Conservation (phyloP, 2,329 filamentous ascomycete genomes). For the Teratosphaeria pseudoeucalypti region DNA sequence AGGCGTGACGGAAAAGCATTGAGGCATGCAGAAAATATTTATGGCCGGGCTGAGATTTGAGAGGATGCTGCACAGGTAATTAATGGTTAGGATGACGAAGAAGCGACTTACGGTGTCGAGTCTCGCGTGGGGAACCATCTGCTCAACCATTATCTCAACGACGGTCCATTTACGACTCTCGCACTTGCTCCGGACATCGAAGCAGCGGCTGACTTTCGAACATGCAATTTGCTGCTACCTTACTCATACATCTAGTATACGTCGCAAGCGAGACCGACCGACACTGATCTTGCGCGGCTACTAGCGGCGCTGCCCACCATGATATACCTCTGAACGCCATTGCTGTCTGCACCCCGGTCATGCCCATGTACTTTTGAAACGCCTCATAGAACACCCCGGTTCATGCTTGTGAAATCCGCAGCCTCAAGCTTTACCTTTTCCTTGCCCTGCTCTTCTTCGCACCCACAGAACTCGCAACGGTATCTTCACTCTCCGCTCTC, state of each 20-base stretch:
- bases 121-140: too few relatives aligned
- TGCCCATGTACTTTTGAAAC: not conserved
- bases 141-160: too few relatives aligned
- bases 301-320: not conserved
- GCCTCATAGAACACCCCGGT: not conserved
- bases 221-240: not conserved
- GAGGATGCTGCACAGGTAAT: too few relatives aligned
- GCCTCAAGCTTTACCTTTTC: slow-evolving; percentile 11
- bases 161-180: too few relatives aligned
- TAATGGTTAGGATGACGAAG: too few relatives aligned
- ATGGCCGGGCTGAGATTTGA: too few relatives aligned
- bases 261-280: not conserved
- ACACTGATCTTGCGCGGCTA: not conserved
- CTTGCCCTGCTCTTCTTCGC: slow-evolving; percentile 32
- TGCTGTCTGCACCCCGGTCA: not conserved
- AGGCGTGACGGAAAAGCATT: too few relatives aligned
- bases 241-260: not conserved
- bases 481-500: slow-evolving; percentile 78
- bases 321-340: not conserved
- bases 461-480: slow-evolving; percentile 50
- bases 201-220: not conserved
- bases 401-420: not conserved
- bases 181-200: not conserved
- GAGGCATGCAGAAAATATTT: too few relatives aligned
- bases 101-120: too few relatives aligned